Conservation (phyloP, 176 grass and related monocot species). For the Elymus sibiricus region DNA sequence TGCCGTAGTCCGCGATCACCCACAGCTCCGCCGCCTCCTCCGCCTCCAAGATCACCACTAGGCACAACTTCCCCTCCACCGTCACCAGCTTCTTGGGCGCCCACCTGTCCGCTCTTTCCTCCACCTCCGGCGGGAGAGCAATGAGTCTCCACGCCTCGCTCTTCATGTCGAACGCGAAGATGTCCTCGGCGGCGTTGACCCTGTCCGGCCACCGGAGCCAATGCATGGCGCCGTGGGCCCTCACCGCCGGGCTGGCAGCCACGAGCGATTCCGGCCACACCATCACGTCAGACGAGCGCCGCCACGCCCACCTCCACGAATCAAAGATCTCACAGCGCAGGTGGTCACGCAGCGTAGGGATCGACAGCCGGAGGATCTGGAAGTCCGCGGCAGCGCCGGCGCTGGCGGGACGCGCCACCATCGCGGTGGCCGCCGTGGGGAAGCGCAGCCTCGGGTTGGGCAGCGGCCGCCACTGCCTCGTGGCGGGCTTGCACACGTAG, state of each 20-base stretch:
- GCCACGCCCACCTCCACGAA: constrained; percentile 30
- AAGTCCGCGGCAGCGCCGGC: not conserved
- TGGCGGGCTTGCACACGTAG: constrained; percentile 49
- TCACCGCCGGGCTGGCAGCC: not conserved
- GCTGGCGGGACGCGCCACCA: not conserved
- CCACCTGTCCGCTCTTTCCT: not conserved
- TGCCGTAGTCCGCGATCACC: not conserved
- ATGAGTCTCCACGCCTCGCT: constrained; percentile 24
- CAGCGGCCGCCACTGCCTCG: constrained; percentile 35
- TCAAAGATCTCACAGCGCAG: constrained; percentile 37
- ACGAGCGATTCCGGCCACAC: not conserved
- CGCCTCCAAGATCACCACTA: not conserved
- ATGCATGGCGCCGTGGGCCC: constrained; percentile 26
- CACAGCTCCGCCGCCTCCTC: constrained; percentile 1
- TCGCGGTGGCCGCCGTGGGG: constrained; percentile 7
- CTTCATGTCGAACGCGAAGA: constrained; percentile 34
- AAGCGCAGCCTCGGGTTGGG: constrained; percentile 36
- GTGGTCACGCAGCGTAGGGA: not conserved
- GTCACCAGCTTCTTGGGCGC: constrained; percentile 23
- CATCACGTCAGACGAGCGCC: constrained; percentile 19
- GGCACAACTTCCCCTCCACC: constrained; percentile 33
- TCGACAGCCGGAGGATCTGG: constrained; percentile 31
- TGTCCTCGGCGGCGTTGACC: not conserved
- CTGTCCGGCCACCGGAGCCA: constrained; percentile 33
- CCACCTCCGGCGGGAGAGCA: constrained; percentile 21